Conservation (phyloP, 768 basidiomycete species). For the Lactifluus subvellereus region DNA sequence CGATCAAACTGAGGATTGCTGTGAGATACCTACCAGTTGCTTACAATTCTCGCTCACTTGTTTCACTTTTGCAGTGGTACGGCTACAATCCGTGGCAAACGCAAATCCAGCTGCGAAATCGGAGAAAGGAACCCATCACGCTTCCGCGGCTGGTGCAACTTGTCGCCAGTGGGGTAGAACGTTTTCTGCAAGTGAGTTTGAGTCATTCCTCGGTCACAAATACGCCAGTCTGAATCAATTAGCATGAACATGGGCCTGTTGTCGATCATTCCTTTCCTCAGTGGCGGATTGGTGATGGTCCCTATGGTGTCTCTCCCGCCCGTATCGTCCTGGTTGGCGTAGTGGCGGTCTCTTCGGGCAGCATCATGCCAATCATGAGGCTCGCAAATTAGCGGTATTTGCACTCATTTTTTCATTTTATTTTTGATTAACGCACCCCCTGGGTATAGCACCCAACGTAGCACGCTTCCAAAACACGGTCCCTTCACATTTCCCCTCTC, state of each 20-base stretch:
- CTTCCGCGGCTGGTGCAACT: conserved; percentile 17
- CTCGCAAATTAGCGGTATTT: not conserved
- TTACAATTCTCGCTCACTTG: not conserved
- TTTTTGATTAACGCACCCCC: not conserved
- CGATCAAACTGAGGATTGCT: conserved; percentile 17
- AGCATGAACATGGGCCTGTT: conserved; percentile 11
- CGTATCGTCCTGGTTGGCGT: conserved; percentile 16
- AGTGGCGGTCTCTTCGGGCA: conserved; percentile 12
- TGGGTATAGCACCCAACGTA: not conserved
- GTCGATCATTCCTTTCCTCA: not conserved
- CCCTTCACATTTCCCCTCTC: not conserved
- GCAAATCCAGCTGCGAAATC: conserved; percentile 19
- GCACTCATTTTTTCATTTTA: not conserved
- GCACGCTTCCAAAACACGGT: not conserved
- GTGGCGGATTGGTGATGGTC: conserved; percentile 14
- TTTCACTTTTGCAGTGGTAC: conserved; percentile 5
- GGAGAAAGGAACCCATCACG: conserved; percentile 14
- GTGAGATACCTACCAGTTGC: not conserved
- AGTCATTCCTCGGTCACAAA: not conserved
- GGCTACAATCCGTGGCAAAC: conserved; percentile 15
- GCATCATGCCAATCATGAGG: conserved; percentile 20
- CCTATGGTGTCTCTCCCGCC: conserved; percentile 5
- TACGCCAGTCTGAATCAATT: not conserved
- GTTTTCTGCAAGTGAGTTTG: conserved; percentile 13
- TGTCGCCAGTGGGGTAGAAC: conserved; percentile 16